Conservation (phyloP, 2,329 filamentous ascomycete genomes). For the Diaporthe nobilis region DNA sequence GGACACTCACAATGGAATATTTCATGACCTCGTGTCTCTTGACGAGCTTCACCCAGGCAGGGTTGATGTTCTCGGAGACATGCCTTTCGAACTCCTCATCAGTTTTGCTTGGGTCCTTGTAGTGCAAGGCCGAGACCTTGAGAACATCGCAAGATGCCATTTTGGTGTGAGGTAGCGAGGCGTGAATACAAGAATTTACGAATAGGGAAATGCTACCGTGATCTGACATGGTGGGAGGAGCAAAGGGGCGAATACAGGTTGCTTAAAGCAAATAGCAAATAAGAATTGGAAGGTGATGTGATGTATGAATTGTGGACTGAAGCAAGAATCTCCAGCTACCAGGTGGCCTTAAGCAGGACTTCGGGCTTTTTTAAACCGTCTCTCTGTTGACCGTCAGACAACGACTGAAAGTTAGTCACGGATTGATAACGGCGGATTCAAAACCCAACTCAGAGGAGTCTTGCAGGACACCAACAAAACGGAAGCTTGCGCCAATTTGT, state of each 20-base stretch:
- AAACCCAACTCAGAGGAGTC: not conserved
- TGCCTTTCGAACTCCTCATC: not conserved
- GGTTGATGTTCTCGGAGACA: not conserved
- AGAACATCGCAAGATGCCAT: not conserved
- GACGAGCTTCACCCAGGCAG: not conserved
- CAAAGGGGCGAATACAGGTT: not conserved
- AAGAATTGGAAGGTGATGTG: too few relatives aligned
- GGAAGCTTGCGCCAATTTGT: too few relatives aligned
- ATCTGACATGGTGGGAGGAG: not conserved
- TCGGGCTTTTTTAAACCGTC: not conserved
- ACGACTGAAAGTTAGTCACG: not conserved
- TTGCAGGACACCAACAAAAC: not conserved
- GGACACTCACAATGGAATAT: not conserved
- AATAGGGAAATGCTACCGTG: not conserved
- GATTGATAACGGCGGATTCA: not conserved
- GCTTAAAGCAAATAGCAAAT: too few relatives aligned
- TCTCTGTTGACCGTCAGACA: not conserved
- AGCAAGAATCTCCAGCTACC: too few relatives aligned
- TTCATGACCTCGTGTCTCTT: not conserved
- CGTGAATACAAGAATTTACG: not conserved
- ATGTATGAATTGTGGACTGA: too few relatives aligned
- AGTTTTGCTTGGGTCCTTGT: not conserved
- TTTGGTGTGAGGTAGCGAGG: not conserved
- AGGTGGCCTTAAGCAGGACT: not conserved
- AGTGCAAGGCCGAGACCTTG: conserved; percentile 5